Base-by-base conservation (phyloP, 164 flowering plant genomes). In the Dillenia suffruticosa region DNA sequence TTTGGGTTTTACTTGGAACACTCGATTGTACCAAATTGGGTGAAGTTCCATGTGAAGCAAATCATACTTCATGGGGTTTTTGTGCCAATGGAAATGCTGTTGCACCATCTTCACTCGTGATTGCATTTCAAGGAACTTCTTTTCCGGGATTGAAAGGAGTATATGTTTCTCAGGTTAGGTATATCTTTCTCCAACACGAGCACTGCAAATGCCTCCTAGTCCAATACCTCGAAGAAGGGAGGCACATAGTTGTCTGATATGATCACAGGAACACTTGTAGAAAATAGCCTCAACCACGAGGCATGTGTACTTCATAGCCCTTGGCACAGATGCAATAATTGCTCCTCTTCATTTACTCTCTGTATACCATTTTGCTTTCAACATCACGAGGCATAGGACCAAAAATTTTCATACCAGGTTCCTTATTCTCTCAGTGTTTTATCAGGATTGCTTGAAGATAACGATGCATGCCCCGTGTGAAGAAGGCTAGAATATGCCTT, bases 41-140 rank as follows among this genome's bases (percentile, higher is more conserved):
- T 76, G 83, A 70, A 79, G 80, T 58, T 63, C 72, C 83, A 79
- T 79, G 57, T 79, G 83, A 72, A 79, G 74, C 40, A 79, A 54
- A 57, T 79, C 82, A 61, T 76, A 76, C 74, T 72, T 79, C 54
- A 61, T 58, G 6, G 83, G 80, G 46, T 62, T 54, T 46, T 59
- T 60, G 60, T 79, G 78, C 83, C 83, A 79, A 47, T 76, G 66
- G 61, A 79, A 79, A 65, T 76, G 76, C 47, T 72, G 64, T 54
- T 76, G 78, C 58, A 72, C 76, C 62, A 59, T 59, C 69, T 74
- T 76, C 57, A 76, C 66, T 49, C 72, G 62, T 51, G 32, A 52
- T 57, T 73, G 77, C 80, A 79, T 66, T 43, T 47, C 56, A 26
- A 54, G 59, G 54, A 76, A 79, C 53, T 66, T 73, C 61, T 73